Conservation (phyloP, 495 filamentous ascomycete genomes). For the Tuber borchii region DNA sequence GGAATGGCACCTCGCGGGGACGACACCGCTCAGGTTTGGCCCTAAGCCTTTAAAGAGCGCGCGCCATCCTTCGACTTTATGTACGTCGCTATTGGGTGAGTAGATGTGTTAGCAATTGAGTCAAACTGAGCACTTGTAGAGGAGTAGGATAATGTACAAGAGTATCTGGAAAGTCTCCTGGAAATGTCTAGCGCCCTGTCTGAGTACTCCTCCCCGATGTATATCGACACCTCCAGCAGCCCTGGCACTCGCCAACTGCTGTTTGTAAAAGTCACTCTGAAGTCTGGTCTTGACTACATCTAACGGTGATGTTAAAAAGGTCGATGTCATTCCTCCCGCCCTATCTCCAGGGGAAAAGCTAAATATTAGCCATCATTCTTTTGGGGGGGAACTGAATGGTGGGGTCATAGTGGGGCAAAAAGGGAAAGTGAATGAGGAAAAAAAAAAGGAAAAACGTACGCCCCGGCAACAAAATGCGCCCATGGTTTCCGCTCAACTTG, state of each 20-base stretch:
- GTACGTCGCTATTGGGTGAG: slow-evolving; percentile 50
- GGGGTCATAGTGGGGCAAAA: slow-evolving; percentile 7
- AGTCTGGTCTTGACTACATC: slow-evolving; percentile 87
- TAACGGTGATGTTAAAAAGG: slow-evolving; percentile 76
- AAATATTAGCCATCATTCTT: slow-evolving; percentile 11
- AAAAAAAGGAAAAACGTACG: slow-evolving; percentile 49
- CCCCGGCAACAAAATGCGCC: slow-evolving; percentile 83
- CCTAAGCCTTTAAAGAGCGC: slow-evolving; percentile 85
- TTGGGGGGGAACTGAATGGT: slow-evolving; percentile 6
- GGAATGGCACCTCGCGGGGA: slow-evolving; percentile 58
- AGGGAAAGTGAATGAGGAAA: slow-evolving; percentile 9
- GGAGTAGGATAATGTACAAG: slow-evolving; percentile 34
- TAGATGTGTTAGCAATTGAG: slow-evolving; percentile 4
- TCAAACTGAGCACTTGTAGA: not conserved
- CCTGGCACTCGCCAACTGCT: slow-evolving; percentile 47
- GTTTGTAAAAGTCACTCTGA: slow-evolving; percentile 85
- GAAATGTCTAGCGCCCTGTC: slow-evolving; percentile 54
- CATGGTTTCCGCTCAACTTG: slow-evolving; percentile 58
- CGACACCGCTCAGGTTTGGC: slow-evolving; percentile 78
- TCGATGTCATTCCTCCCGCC: slow-evolving; percentile 78
- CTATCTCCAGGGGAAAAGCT: slow-evolving; percentile 45
- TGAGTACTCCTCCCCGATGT: slow-evolving; percentile 46
- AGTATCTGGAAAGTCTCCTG: slow-evolving; percentile 77
- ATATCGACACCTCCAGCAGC: slow-evolving; percentile 43
- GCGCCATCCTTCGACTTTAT: slow-evolving; percentile 69